Conservation (phyloP, 306 rosid genomes). For the Prunus mume region DNA sequence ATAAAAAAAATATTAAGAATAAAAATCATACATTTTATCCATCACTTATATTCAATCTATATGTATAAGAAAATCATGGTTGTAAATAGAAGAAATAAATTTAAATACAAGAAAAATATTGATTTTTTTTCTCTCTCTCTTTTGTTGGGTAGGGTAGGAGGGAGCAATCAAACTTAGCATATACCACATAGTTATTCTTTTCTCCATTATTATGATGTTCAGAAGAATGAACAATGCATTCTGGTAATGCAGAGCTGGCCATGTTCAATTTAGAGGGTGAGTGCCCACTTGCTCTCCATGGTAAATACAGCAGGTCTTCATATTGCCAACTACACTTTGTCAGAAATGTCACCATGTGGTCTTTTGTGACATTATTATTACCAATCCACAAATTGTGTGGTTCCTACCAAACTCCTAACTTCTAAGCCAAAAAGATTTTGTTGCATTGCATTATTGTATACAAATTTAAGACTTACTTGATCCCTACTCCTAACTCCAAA, state of each 20-base stretch:
- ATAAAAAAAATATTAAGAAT: no score
- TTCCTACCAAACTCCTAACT: background rate
- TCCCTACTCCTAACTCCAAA: no score
- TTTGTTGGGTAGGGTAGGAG: background rate
- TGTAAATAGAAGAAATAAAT: no score
- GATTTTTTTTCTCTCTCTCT: background rate
- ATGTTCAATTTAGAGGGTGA: conserved; percentile 9
- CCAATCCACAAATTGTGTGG: background rate
- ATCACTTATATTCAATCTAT: no score
- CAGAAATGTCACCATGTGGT: background rate
- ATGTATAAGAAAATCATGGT: no score
- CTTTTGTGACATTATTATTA: background rate
- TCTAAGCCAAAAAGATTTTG: background rate
- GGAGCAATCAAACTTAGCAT: background rate
- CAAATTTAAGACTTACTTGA: no score
- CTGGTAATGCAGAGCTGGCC: conserved; percentile 18
- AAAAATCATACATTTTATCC: no score
- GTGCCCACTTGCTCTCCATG: background rate
- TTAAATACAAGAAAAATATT: no score
- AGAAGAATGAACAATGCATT: background rate
- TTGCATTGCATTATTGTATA: background rate
- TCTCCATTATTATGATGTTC: conserved; percentile 3
- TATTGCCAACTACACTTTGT: conserved; percentile 3
- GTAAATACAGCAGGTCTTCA: background rate
- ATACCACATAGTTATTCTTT: conserved; percentile 13